Percentiles rank a stretch among this genome's conserved stretches.
phyloP scores from a whole-genome alignment of 179 eudicot species.

The Heliamphora pulchella region DNA sequence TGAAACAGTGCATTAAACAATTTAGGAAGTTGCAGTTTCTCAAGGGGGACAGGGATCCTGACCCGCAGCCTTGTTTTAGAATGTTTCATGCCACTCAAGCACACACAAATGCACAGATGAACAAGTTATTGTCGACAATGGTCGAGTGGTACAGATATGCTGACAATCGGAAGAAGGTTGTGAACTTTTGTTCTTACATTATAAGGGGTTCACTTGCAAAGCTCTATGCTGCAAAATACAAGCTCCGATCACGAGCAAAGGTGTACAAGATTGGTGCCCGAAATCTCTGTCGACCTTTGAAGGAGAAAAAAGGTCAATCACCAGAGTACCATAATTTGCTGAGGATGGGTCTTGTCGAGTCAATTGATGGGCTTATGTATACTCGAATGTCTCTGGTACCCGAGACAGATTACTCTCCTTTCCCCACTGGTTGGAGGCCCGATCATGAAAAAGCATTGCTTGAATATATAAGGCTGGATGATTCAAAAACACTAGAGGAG shows the following conservation, averaged over 20 bases:
- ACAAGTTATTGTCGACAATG: slow-evolving; percentile 76
- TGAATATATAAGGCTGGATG: slow-evolving; percentile 59
- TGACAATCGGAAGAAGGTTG: slow-evolving; percentile 86
- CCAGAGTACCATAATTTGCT: slow-evolving; percentile 83
- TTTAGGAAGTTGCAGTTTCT: slow-evolving; percentile 72
- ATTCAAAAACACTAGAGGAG: slow-evolving; percentile 68
- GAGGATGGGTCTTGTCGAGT: slow-evolving; percentile 89
- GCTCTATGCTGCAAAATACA: slow-evolving; percentile 97
- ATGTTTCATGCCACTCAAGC: slow-evolving; percentile 99
- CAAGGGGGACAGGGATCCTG: slow-evolving; percentile 94
- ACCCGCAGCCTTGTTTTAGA: slow-evolving; percentile 95
- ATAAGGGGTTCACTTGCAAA: slow-evolving; percentile 90
- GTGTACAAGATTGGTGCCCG: slow-evolving; percentile 85
- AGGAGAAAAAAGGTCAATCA: slow-evolving; percentile 87
- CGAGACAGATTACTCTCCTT: slow-evolving; percentile 79
- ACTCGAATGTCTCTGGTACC: slow-evolving; percentile 93
- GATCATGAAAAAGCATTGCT: slow-evolving; percentile 78
- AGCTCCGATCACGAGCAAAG: slow-evolving; percentile 92
- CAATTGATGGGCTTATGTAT: slow-evolving; percentile 83
- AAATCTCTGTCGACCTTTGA: slow-evolving; percentile 80
- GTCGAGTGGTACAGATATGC: slow-evolving; percentile 93
- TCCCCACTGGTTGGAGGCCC: slow-evolving; percentile 73
- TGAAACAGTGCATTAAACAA: slow-evolving; percentile 84
- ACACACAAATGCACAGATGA: slow-evolving; percentile 93
- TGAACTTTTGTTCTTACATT: slow-evolving; percentile 85